Evolutionary conservation across 2,329 filamentous ascomycete species (phyloP).

Genomic region (Pseudocercospora macadamiae): DNA sequence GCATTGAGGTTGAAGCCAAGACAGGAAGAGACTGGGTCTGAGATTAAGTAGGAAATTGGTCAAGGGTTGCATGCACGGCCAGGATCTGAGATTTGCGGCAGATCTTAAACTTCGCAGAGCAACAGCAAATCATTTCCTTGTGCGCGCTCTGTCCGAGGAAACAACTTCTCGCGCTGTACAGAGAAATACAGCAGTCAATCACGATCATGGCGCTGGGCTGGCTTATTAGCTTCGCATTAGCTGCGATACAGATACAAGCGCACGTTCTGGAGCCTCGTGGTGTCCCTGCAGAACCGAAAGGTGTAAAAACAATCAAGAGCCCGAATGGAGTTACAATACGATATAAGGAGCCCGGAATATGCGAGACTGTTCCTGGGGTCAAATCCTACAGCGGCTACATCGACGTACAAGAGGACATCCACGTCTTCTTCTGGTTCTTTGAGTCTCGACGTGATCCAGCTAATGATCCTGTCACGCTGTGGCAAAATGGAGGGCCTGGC

Average conservation of each 20-base stretch:
- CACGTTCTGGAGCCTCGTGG: background rate
- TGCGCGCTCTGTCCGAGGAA: no score
- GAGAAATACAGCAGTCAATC: no score
- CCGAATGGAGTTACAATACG: background rate
- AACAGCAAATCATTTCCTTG: no score
- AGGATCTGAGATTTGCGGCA: background rate
- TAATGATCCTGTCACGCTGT: slow-evolving; percentile 62
- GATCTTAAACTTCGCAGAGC: background rate
- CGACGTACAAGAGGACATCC: slow-evolving; percentile 32
- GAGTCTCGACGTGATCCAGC: slow-evolving; percentile 56
- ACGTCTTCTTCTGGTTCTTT: slow-evolving; percentile 70
- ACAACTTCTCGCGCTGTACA: no score
- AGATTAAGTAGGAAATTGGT: background rate
- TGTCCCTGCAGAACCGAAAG: background rate
- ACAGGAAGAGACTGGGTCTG: background rate
- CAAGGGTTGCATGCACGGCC: background rate
- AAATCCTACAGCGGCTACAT: slow-evolving; percentile 51
- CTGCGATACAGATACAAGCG: background rate
- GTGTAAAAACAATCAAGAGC: background rate
- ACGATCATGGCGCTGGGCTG: background rate
- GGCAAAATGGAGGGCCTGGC: slow-evolving; percentile 65
- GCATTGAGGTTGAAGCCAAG: background rate
- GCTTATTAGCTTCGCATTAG: background rate
- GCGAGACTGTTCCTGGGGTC: slow-evolving; percentile 56
- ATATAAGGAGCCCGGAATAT: slow-evolving; percentile 28